Conservation (phyloP, 108 stramenopile genomes). For the Nannochloropsis oceanica region DNA sequence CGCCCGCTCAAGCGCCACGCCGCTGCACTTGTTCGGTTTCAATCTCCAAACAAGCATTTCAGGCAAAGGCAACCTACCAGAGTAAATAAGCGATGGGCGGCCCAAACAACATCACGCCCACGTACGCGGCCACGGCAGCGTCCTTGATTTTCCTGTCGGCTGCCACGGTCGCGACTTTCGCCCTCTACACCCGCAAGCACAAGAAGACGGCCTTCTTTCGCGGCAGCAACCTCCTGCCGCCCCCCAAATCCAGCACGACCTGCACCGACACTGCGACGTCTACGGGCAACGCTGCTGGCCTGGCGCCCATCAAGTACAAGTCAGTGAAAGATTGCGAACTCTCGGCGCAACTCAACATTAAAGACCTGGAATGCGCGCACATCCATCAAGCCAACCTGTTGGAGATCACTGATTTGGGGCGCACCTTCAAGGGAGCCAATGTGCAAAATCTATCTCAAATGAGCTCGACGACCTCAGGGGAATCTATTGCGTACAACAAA, state of each 20-base stretch:
- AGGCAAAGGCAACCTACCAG: too few relatives aligned
- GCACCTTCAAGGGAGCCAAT: neutral
- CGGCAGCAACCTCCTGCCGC: neutral
- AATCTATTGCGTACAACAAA: neutral
- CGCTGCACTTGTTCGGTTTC: too few relatives aligned
- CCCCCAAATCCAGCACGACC: neutral
- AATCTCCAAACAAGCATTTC: too few relatives aligned
- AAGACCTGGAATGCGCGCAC: neutral
- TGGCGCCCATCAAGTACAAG: neutral
- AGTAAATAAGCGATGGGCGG: neutral
- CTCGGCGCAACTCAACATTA: neutral
- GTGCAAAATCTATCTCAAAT: neutral
- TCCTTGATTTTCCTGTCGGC: neutral
- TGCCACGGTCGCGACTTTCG: neutral
- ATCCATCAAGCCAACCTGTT: neutral
- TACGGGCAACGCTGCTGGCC: neutral
- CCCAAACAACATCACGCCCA: neutral
- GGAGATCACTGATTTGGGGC: neutral
- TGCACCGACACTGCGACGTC: too few relatives aligned
- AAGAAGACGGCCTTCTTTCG: neutral
- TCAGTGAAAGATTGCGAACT: neutral
- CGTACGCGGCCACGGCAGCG: neutral
- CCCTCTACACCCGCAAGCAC: neutral
- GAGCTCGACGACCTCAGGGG: neutral
- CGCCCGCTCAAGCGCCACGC: too few relatives aligned